Conservation (phyloP, 345 rosid genomes). For the Tarenaya hassleriana region DNA sequence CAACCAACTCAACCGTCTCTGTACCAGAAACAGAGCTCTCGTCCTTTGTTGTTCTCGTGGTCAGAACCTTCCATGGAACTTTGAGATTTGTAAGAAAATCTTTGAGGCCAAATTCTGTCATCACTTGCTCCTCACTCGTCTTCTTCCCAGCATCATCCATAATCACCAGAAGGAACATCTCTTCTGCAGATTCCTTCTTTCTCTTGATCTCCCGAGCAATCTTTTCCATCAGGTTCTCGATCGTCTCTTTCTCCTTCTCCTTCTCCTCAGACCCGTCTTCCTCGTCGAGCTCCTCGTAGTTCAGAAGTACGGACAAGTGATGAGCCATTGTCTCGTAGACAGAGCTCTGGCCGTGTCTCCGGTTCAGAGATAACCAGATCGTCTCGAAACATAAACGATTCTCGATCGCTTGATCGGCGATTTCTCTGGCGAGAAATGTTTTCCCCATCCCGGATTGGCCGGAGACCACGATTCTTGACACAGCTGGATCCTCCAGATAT, state of each 20-base stretch:
- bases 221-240: background rate
- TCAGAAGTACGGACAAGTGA: constrained; percentile 25
- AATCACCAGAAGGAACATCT: too few species aligned
- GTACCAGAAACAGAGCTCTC: too few species aligned
- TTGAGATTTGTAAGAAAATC: background rate
- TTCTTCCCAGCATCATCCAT: constrained; percentile 27
- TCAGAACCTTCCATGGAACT: background rate
- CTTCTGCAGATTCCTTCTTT: background rate
- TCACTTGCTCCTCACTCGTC: background rate
- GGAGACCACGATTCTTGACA: background rate
- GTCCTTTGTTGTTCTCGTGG: constrained; percentile 22
- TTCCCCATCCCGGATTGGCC: constrained; percentile 11
- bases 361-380: background rate
- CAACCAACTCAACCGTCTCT: too few species aligned
- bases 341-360: background rate
- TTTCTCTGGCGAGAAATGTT: background rate
- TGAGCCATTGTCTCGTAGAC: constrained; percentile 20
- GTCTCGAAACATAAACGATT: background rate
- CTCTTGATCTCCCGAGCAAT: background rate
- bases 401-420: background rate
- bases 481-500: too few species aligned
- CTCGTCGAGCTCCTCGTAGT: constrained; percentile 18
- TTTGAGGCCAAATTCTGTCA: background rate
- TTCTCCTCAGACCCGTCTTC: background rate
- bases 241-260: background rate